These are phyloP conservation scores for Zea luxurians DNA, from an alignment of 176 grass and related monocot genomes.

Conservation along the genomic window DNA sequence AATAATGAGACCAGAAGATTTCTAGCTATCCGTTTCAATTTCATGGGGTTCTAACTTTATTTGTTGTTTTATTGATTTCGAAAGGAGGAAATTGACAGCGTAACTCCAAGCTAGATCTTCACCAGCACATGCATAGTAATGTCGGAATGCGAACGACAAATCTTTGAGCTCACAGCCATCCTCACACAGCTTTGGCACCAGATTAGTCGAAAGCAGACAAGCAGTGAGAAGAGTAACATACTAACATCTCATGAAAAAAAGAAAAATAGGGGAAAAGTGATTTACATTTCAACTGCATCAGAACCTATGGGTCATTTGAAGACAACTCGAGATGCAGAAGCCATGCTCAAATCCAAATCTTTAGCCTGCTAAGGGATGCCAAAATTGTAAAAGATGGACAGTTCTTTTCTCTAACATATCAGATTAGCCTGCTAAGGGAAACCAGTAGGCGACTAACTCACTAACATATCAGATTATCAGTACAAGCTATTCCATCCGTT, in stretches of 20 bases:
- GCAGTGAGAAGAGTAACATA: too few relatives aligned
- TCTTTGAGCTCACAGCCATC: slow-evolving; percentile 68
- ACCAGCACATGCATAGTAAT: slow-evolving; percentile 51
- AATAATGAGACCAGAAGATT: too few relatives aligned
- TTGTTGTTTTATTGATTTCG: neutral
- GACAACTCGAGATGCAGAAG: slow-evolving; percentile 52
- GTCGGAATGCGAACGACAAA: slow-evolving; percentile 78
- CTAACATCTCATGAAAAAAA: neutral
- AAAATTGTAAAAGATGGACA: neutral
- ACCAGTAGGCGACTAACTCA: neutral
- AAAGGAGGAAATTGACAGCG: neutral
- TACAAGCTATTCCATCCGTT: neutral
- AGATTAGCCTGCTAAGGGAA: neutral
- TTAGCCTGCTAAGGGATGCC: slow-evolving; percentile 54
- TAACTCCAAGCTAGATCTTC: slow-evolving; percentile 46
- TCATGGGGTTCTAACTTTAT: slow-evolving; percentile 1
- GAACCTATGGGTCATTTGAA: slow-evolving; percentile 60
- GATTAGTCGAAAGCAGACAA: neutral
- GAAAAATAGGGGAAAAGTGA: neutral
- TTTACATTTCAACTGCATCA: slow-evolving; percentile 69
- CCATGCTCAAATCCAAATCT: slow-evolving; percentile 73
- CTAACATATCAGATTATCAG: neutral
- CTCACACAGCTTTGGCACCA: slow-evolving; percentile 45
- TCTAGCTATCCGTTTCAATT: too few relatives aligned
- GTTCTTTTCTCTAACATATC: neutral